Evolutionary conservation across 2,329 filamentous ascomycete genomes (phyloP).

Genomic region (Aspergillus proliferans): DNA sequence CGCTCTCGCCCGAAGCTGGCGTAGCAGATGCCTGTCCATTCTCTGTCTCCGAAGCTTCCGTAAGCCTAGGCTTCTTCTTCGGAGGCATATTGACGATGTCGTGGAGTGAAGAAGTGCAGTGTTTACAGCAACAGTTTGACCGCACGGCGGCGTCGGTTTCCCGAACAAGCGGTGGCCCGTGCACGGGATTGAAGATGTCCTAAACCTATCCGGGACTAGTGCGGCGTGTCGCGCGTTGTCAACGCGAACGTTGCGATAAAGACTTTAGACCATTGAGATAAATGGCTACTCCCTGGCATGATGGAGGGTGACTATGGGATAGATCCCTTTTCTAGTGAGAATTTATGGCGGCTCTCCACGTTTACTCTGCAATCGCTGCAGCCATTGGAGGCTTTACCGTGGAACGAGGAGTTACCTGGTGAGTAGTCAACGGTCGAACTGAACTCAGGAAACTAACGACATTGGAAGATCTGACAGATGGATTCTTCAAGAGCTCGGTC

Average conservation of each 20-base stretch:
- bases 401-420: constrained; percentile 32
- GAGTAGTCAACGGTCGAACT: constrained; percentile 2
- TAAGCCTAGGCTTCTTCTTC: constrained; percentile 58
- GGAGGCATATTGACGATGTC: constrained; percentile 30
- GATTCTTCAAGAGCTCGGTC: constrained; percentile 17
- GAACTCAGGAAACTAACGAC: background rate
- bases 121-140: background rate
- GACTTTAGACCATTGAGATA: background rate
- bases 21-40: constrained; percentile 22
- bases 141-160: constrained; percentile 7
- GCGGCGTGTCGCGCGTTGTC: constrained; percentile 14
- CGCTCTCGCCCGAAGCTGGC: constrained; percentile 22
- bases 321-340: constrained; percentile 31
- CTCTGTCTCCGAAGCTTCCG: constrained; percentile 21
- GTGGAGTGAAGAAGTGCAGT: background rate
- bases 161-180: constrained; percentile 25
- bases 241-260: constrained; percentile 13
- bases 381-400: constrained; percentile 30
- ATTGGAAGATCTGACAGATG: constrained; percentile 18
- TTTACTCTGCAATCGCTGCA: constrained; percentile 33
- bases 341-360: constrained; percentile 32
- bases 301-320: constrained; percentile 20
- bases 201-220: constrained; percentile 13
- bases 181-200: constrained; percentile 7
- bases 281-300: constrained; percentile 1